Base-by-base conservation (phyloP, 2,329 filamentous ascomycete species). In the Alternaria consortialis region DNA sequence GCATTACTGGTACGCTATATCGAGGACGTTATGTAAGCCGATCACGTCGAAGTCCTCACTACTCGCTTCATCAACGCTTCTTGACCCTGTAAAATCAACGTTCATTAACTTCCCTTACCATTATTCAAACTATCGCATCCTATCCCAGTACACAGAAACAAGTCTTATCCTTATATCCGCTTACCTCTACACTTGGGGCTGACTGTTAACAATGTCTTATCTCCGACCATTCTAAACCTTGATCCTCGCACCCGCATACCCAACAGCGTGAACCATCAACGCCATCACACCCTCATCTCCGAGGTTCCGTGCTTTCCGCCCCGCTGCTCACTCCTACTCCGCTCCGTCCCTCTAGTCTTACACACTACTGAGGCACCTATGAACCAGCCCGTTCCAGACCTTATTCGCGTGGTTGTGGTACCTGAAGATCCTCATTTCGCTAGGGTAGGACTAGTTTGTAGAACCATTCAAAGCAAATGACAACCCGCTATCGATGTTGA, bases 281-380 rank as follows among this genome's bases (percentile, higher is more conserved):
- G 32, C 39, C 9, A 43, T n/a, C 39, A 12, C 1, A 5, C 23
- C 42, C 46, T 48, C 46, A 48, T 48, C 31, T 48, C 46, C 46
- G 46, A 13, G 27, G 17, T 48, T 25, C 46, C 46, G 31, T 48
- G 46, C 46, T 48, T 48, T 48, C 46, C 46, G 46, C 46, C 36
- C 46, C 44, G 44, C 44, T 23, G 3, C 4, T 1, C 29, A 34
- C 17, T 34, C 29, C 29, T 17, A 11, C 44, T 48, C 44, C 31
- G 31, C 46, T 48, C 23, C 44, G 5, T 20, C 9, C 17, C 17
- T 17, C 36, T 36, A 25, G 20, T 7, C 2, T 0, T 5, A 34
- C 17, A 25, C 46, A 17, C 37, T 39, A 39, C 17, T 32, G 31
- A 11, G 31, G 31, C 20, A 20, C 20, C 20, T 20, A 20, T 20